These are phyloP conservation scores for Avicennia marina DNA, from an alignment of 257 asterid genomes.

Conservation along the genomic window DNA sequence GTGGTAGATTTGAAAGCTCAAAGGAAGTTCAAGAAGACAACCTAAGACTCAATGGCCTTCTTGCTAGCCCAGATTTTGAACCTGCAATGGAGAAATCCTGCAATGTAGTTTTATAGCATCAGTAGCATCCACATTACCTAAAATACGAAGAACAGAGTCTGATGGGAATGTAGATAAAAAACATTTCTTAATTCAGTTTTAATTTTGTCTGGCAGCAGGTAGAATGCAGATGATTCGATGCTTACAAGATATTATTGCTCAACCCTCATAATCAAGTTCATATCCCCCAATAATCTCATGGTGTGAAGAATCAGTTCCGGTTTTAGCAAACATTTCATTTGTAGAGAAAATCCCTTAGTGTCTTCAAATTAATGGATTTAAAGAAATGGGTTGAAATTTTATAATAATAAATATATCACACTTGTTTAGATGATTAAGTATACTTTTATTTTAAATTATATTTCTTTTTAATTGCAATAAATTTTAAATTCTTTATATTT, in stretches of 20 bases:
- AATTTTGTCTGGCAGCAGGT: slow-evolving; percentile 10
- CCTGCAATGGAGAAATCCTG: background rate
- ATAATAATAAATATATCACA: too few relatives aligned
- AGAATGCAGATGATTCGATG: slow-evolving; percentile 8
- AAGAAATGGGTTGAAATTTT: too few relatives aligned
- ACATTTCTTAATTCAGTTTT: slow-evolving; percentile 14
- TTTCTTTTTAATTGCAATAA: too few relatives aligned
- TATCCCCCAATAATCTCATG: background rate
- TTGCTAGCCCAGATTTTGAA: background rate
- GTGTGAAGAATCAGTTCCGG: too few relatives aligned
- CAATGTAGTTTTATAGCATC: background rate
- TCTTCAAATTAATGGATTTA: too few relatives aligned
- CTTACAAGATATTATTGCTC: background rate
- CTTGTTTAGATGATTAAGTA: too few relatives aligned
- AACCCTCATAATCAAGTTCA: background rate
- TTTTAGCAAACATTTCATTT: too few relatives aligned
- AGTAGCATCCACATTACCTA: background rate
- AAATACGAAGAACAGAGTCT: background rate
- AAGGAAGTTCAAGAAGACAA: slow-evolving; percentile 37
- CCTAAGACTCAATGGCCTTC: background rate
- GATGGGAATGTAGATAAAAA: slow-evolving; percentile 9
- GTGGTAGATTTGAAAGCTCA: slow-evolving; percentile 51
- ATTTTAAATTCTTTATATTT: too few relatives aligned
- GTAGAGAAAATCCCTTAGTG: too few relatives aligned
- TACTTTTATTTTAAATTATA: too few relatives aligned